Evolutionary conservation across 352 stramenopile genomes (phyloP), one percentile per base, ranked within the genome.

Genomic region (Pythium oligandrum): DNA sequence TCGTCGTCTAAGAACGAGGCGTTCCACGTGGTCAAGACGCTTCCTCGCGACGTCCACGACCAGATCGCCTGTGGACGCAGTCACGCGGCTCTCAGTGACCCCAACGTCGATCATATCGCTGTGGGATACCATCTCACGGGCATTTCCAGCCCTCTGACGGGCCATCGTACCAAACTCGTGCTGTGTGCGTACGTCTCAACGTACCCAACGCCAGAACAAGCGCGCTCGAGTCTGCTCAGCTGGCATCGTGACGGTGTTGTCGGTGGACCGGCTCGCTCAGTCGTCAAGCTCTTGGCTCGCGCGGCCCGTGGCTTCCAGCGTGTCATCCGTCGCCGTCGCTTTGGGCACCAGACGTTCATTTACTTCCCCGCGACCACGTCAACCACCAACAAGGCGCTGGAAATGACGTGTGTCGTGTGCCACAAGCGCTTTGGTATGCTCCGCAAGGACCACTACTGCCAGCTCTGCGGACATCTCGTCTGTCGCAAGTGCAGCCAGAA

Each of bases 401-500:
- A 78, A 51, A 49, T 55, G 12, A 59, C 10, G 30, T 90, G 80
- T 57, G 57, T 48, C 1, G 63, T 88, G 10, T 90, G 80, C 51
- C 55, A 68, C 1, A 72, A 68, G 4, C 55, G 49, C 45, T 90
- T 90, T 48, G 70, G 72, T 0, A 32, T 88, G 31, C 61, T 90
- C 30, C 77, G 78, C 34, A 59, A 63, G 10, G 66, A 79, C 52
- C 61, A 76, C 10, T 83, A 78, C 49, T 90, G 80, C 57, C 77
- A 88, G 59, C 55, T 90, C 35, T 90, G 80, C 35, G 75, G 67
- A 1, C 63, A 84, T 17, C 57, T 72, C 12, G 74, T 87, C 39
- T 90, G 80, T 9, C 75, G 77, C 8, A 60, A 80, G 17, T 88
- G 77, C 55, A 86, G 70, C 11, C 66, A 69, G 40, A 87, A 87